These are phyloP conservation scores for Ogataea nakhonphanomensis DNA, from an alignment of 805 yeast genomes.

Conservation along the genomic window DNA sequence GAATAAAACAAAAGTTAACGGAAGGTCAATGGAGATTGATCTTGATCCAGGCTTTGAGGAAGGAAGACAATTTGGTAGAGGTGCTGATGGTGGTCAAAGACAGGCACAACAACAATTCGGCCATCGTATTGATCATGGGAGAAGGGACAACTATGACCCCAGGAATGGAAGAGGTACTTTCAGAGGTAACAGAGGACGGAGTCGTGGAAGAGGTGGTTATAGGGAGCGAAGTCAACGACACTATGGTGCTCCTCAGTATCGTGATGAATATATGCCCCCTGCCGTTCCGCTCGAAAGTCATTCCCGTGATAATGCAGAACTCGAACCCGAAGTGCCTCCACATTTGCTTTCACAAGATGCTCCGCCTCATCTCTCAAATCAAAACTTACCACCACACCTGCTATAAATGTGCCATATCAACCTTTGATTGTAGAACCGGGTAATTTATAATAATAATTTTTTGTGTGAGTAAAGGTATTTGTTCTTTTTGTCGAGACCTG, in stretches of 20 bases:
- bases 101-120: constrained; percentile 24
- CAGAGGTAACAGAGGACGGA: constrained; percentile 19
- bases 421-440: constrained; percentile 1
- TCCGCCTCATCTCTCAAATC: constrained; percentile 11
- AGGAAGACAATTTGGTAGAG: constrained; percentile 95
- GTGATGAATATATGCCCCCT: constrained; percentile 11
- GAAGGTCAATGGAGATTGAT: constrained; percentile 77
- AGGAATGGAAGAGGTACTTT: constrained; percentile 21
- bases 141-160: constrained; percentile 21
- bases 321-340: constrained; percentile 5
- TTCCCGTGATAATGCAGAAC: constrained; percentile 2
- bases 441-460: not conserved
- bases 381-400: constrained; percentile 22
- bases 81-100: constrained; percentile 85
- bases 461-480: not conserved
- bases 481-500: no score
- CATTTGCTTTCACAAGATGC: constrained; percentile 2
- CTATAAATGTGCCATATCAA: constrained; percentile 1
- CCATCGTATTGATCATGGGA: constrained; percentile 6
- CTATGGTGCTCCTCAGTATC: constrained; percentile 8
- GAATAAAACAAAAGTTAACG: constrained; percentile 80
- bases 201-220: constrained; percentile 33
- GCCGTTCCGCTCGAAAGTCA: constrained; percentile 3
- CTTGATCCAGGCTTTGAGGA: constrained; percentile 94
- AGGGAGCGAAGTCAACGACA: constrained; percentile 21